Evolutionary conservation across 163 green algal genomes (phyloP), one percentile per base, ranked within the genome.

Genomic region (Scenedesmus sp.): DNA sequence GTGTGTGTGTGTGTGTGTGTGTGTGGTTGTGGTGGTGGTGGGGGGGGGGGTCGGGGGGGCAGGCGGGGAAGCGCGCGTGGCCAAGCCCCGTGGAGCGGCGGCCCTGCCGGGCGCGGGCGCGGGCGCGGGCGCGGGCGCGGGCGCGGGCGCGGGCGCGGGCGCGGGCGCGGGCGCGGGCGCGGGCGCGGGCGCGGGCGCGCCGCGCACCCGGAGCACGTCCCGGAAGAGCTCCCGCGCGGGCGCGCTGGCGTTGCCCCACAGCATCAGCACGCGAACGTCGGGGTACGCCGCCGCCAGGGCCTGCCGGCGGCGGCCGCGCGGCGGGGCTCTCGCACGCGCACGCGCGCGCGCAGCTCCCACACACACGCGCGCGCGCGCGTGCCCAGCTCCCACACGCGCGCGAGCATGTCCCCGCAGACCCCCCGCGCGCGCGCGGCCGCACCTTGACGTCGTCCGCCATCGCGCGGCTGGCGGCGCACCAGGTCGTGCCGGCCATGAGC

Each of bases 181-280:
- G 18, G 18, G 18, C 18, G 45, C 15, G 45, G 15, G 45, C 15
- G 15, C 45, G 15, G 24, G 13, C 11, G 1, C 50, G 22, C 18
- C 11, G 24, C 15, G 31, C 45, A 78, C 70, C 70, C 45, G 22
- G 22, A 78, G 70, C 36, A 50, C 39, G 70, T 78, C 70, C 26
- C 70, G 69, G 70, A 78, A 78, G n/a, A 78, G 70, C 60, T 58
- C 44, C 70, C 70, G 70, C 17, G 70, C 60, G 15, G 34, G 18
- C 39, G 15, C 29, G 44, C 62, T 78, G 1, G 70, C 31, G 29
- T 78, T 78, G 24, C 70, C 70, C 70, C 70, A 78, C 56, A 78
- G 57, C 70, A 78, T 78, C 42, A 70, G 29, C 42, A 78, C 56
- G 0, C 33, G 24, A 4, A 78, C 13, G 0, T 28, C 51, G 0